phyloP scores from a whole-genome alignment of 208 protist genomes.

The Acanthamoeba sp. region DNA sequence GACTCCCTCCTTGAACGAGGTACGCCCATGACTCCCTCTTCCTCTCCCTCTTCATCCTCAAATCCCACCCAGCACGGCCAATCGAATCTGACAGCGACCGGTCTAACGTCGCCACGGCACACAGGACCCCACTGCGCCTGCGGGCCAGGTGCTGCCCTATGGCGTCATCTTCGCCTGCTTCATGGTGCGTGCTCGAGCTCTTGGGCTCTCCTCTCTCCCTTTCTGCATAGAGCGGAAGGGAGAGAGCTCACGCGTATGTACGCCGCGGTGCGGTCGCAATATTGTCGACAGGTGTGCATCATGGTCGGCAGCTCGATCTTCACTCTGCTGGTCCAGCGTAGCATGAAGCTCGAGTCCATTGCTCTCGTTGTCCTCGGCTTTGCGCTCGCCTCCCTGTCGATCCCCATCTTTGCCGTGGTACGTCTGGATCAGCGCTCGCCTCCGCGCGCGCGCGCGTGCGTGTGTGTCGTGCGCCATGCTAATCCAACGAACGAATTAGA shows the following conservation, averaged over 20 bases:
- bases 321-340: neutral
- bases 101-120: no score
- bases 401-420: neutral
- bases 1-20: slow-evolving; percentile 90
- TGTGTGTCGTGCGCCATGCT: neutral
- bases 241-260: no score
- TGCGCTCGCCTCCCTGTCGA: neutral
- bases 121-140: neutral
- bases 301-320: slow-evolving; percentile 86
- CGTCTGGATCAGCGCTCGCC: neutral
- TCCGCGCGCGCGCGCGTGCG: no score
- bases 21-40: neutral
- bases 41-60: neutral
- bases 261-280: no score
- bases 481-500: neutral
- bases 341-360: neutral
- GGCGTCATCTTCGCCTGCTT: slow-evolving; percentile 92
- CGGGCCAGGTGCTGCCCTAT: slow-evolving; percentile 81
- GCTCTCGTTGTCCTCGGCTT: neutral
- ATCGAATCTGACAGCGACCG: no score
- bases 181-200: slow-evolving; percentile 86
- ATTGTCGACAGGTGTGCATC: slow-evolving; percentile 64
- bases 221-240: neutral
- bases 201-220: neutral
- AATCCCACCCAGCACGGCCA: no score